Percentiles rank a stretch among this genome's conserved stretches.
phyloP scores from a whole-genome alignment of 1,284 basidiomycete species.

The Athelia psychrophila region DNA sequence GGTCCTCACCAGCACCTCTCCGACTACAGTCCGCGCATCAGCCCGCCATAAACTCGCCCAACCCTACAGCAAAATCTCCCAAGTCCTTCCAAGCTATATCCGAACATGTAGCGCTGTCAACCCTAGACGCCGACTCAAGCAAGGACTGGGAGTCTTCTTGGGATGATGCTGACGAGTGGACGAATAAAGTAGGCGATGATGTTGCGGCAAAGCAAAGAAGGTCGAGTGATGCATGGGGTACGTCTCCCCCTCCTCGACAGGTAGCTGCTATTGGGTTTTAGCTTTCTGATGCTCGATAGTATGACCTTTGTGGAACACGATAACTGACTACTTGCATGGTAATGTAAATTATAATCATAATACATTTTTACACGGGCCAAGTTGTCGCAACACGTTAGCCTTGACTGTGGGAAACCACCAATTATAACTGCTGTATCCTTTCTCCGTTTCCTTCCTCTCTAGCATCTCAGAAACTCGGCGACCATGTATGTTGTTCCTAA shows the following conservation, averaged over 20 bases:
- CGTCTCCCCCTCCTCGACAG: not conserved
- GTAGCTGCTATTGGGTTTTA: constrained; percentile 9
- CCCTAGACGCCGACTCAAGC: constrained; percentile 4
- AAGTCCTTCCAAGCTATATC: constrained; percentile 14
- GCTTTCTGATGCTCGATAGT: not conserved
- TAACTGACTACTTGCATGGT: no score
- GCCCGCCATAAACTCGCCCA: constrained; percentile 31
- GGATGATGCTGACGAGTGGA: constrained; percentile 60
- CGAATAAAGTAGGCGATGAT: constrained; percentile 41
- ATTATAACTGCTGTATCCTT: no score
- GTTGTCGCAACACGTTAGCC: no score
- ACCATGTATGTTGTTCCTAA: no score
- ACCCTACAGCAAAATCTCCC: constrained; percentile 9
- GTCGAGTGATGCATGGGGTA: constrained; percentile 17
- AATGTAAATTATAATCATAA: no score
- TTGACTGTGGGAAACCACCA: no score
- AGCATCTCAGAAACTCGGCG: no score
- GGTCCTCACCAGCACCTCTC: constrained; percentile 42
- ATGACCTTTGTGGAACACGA: no score
- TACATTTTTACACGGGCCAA: no score
- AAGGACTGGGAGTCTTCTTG: constrained; percentile 49
- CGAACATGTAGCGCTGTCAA: constrained; percentile 6
- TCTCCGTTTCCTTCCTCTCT: no score
- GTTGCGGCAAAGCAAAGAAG: constrained; percentile 41
- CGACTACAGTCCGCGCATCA: constrained; percentile 25